Percentiles rank a stretch among this genome's conserved stretches.
These are phyloP conservation scores for Citrullus amarus DNA, from an alignment of 306 rosid genomes.

Conservation along the genomic window DNA sequence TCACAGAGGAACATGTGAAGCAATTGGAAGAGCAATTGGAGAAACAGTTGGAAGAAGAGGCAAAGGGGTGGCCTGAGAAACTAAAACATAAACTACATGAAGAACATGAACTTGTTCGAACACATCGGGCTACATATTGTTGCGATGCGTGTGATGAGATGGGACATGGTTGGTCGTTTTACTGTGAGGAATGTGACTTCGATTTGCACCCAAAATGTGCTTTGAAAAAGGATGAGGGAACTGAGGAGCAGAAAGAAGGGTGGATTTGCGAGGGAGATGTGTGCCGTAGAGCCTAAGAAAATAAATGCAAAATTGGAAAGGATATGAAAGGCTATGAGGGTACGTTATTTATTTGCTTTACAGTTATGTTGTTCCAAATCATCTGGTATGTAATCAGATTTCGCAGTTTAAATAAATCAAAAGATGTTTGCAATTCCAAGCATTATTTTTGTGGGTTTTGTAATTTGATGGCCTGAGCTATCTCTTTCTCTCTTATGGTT, in stretches of 20 bases:
- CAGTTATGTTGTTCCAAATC: neutral
- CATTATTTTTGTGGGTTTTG: neutral
- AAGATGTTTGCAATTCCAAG: neutral
- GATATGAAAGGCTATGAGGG: neutral
- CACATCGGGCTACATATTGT: slow-evolving; percentile 12
- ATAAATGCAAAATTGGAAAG: slow-evolving; percentile 19
- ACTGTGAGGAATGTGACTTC: slow-evolving; percentile 47
- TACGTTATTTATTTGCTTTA: neutral
- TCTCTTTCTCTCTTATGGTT: too few species aligned
- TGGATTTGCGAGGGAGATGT: slow-evolving; percentile 51
- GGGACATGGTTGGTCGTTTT: slow-evolving; percentile 48
- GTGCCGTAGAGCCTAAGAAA: slow-evolving; percentile 32
- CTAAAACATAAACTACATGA: slow-evolving; percentile 26
- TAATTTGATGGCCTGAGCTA: too few species aligned
- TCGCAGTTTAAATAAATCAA: neutral
- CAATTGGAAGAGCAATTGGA: slow-evolving; percentile 32
- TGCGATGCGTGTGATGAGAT: slow-evolving; percentile 35
- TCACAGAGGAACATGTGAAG: slow-evolving; percentile 37
- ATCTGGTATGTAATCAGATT: neutral
- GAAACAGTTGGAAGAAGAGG: slow-evolving; percentile 27
- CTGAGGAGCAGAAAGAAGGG: slow-evolving; percentile 27
- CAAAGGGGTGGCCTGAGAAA: slow-evolving; percentile 68
- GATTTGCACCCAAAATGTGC: slow-evolving; percentile 59
- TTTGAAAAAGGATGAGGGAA: slow-evolving; percentile 19
- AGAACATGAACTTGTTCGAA: slow-evolving; percentile 39